A percentile compares a stretch with the other conserved stretches of the same genome.
Evolutionary conservation across 345 rosid genomes (phyloP).

Genomic region (Boechera divaricarpa): DNA sequence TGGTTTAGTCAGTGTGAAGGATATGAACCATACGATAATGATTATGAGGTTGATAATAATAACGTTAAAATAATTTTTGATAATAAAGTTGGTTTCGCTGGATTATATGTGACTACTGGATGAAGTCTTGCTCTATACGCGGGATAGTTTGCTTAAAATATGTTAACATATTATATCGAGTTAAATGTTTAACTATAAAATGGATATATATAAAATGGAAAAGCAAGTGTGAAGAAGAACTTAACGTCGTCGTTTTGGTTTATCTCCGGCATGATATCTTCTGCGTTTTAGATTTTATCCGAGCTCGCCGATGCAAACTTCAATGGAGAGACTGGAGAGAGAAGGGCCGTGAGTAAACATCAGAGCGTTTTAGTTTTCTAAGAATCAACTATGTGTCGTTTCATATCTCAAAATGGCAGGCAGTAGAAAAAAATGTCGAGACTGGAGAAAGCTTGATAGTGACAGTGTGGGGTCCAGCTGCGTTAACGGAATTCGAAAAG

Average conservation of each 20-base stretch:
- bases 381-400: slow-evolving; percentile 13
- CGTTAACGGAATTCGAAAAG: slow-evolving; percentile 33
- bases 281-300: neutral
- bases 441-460: slow-evolving; percentile 30
- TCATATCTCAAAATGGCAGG: slow-evolving; percentile 4
- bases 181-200: too few relatives aligned
- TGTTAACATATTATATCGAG: too few relatives aligned
- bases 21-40: neutral
- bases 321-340: slow-evolving; percentile 32
- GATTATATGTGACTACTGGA: neutral
- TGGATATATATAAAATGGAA: neutral
- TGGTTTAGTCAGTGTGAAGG: neutral
- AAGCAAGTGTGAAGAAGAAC: slow-evolving; percentile 27
- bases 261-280: slow-evolving; percentile 21
- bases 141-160: too few relatives aligned
- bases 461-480: slow-evolving; percentile 38
- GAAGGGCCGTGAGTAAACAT: slow-evolving; percentile 8
- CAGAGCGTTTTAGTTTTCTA: neutral
- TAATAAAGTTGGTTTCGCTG: neutral
- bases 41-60: neutral
- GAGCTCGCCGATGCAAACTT: slow-evolving; percentile 27
- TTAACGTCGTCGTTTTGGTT: slow-evolving; percentile 23
- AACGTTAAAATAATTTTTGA: neutral
- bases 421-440: slow-evolving; percentile 16
- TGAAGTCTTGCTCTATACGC: neutral